Base-by-base conservation (phyloP, 2,329 filamentous ascomycete species). In the Podosphaera leucotricha region DNA sequence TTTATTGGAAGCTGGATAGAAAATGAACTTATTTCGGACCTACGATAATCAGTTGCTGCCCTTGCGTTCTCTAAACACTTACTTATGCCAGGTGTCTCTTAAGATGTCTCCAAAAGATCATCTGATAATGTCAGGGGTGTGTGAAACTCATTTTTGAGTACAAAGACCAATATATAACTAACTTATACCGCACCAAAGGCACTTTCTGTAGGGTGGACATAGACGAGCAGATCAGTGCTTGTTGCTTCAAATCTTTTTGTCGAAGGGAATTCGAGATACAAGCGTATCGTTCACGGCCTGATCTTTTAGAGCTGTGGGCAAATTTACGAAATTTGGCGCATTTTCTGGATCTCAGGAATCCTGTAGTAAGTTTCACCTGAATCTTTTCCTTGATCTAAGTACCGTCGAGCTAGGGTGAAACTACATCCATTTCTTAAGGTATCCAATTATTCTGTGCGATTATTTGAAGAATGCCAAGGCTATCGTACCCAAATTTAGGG, bases 241-340 rank as follows among this genome's bases (percentile, higher is more conserved):
- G 41, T 43, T 35, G 15, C 35, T 8, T 43, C n/a, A 26, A 43
- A 35, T 35, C 41, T 20, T 43, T 43, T 43, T 38, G 37, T 20
- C 20, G 19, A 42, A 43, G 19, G 24, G 41, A 43, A n/a, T 19
- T 35, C 26, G 28, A 43, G 21, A 43, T 43, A 36, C 41, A 43
- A 36, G 41, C 26, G 20, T 43, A 36, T 16, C 41, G 36, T 43
- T 35, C 41, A 43, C 41, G 41, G n/a, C 41, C 41, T 21, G 41
- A 43, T 43, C 36, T 26, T 36, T 43, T 43, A 35, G 36, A 28
- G 26, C 41, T 16, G 28, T 43, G 36, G 41, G 36, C 36, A 35
- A 26, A 43, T 16, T 43, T 43, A 35, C 41, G 26, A 36, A 43
- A 16, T 35, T 20, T 15, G n/a, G 20, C 28, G 22, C 41, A 43